Evolutionary conservation across 805 yeast genomes (phyloP).

Genomic region (Sugiyamaella smithiae): DNA sequence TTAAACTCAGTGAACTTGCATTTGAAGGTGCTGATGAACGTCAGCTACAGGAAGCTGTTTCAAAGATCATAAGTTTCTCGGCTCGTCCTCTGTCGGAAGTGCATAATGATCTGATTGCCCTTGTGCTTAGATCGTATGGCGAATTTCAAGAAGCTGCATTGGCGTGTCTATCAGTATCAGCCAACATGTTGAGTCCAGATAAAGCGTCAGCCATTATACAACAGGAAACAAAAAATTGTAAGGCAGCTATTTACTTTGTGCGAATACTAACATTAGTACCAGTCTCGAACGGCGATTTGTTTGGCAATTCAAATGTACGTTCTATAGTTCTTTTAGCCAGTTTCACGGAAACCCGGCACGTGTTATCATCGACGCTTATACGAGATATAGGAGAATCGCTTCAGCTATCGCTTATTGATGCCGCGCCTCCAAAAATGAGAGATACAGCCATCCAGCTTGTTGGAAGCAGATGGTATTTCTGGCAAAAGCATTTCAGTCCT

Average conservation of each 20-base stretch:
- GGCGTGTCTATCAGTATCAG: background rate
- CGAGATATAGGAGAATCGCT: slow-evolving; percentile 21
- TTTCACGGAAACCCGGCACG: background rate
- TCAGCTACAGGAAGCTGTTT: background rate
- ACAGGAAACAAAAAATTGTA: background rate
- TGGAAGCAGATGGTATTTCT: slow-evolving; percentile 25
- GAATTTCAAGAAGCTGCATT: background rate
- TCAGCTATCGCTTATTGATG: slow-evolving; percentile 18
- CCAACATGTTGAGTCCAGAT: background rate
- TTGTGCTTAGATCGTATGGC: background rate
- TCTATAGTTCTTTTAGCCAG: background rate
- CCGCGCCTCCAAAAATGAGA: slow-evolving; percentile 15
- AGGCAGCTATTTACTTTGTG: too few species aligned
- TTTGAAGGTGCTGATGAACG: background rate
- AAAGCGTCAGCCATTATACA: background rate
- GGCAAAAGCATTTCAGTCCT: slow-evolving; percentile 27
- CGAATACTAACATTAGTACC: background rate
- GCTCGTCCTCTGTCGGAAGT: background rate
- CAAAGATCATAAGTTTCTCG: background rate
- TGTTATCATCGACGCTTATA: background rate
- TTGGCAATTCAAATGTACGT: background rate
- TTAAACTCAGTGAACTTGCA: background rate
- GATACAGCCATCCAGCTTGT: slow-evolving; percentile 22
- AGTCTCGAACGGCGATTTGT: background rate
- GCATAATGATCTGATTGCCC: background rate